Percentiles rank a stretch among this genome's conserved stretches.
Conservation (phyloP, 176 grass and related monocot genomes). For the Ananas comosus region DNA sequence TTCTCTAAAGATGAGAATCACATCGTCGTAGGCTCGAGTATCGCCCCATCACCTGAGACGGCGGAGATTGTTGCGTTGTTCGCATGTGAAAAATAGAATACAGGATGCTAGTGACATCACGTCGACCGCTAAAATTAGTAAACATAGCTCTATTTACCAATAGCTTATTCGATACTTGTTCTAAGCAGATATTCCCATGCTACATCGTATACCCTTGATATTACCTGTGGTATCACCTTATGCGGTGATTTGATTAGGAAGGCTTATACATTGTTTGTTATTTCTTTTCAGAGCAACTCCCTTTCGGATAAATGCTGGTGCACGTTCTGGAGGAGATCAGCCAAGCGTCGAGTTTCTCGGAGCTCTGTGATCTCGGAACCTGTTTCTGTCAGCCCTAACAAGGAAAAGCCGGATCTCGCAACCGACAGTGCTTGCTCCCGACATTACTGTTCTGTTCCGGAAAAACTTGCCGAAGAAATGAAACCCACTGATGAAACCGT, state of each 20-base stretch:
- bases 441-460: background rate
- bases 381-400: constrained; percentile 18
- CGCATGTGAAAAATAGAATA: no score
- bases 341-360: constrained; percentile 16
- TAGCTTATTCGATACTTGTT: no score
- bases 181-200: no score
- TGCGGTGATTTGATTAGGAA: background rate
- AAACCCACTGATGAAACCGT: background rate
- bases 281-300: constrained; percentile 14
- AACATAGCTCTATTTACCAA: no score
- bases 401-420: constrained; percentile 4
- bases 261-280: background rate
- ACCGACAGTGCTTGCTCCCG: background rate
- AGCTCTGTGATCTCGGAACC: constrained; percentile 18
- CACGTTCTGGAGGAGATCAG: constrained; percentile 14
- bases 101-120: no score
- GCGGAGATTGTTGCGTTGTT: no score
- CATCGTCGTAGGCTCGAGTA: no score
- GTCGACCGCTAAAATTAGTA: no score
- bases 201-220: no score
- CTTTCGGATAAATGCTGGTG: constrained; percentile 5
- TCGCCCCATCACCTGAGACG: no score
- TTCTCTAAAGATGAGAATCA: no score
- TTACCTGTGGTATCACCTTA: no score
- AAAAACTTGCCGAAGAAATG: background rate